phyloP scores from a whole-genome alignment of 1,284 basidiomycete genomes.

The Neotropicomus parvogracilis region DNA sequence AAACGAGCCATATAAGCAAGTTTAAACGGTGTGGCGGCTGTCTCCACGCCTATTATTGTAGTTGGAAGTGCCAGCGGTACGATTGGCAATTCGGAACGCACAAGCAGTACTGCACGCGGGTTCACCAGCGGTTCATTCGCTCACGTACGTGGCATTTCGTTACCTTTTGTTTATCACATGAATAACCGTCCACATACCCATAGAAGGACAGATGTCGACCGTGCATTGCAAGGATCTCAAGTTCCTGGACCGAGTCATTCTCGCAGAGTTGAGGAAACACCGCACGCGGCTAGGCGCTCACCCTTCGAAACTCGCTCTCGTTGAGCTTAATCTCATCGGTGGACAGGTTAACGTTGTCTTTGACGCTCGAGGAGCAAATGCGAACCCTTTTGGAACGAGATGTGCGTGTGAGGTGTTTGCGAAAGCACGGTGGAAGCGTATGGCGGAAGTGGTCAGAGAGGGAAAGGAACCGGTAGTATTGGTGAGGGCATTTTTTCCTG shows the following conservation, averaged over 20 bases:
- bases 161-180: too few species aligned
- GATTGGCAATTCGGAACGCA: conserved; percentile 29
- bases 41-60: conserved; percentile 29
- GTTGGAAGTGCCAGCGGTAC: conserved; percentile 23
- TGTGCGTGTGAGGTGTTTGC: conserved; percentile 25
- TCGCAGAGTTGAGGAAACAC: conserved; percentile 27
- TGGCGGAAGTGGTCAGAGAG: conserved; percentile 18
- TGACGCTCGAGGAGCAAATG: conserved; percentile 20
- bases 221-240: conserved; percentile 25
- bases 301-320: conserved; percentile 22
- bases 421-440: conserved; percentile 25
- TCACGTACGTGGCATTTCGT: conserved; percentile 16
- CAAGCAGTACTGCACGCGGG: conserved; percentile 23
- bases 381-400: conserved; percentile 25
- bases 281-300: conserved; percentile 10
- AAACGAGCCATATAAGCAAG: conserved; percentile 1
- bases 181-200: background rate
- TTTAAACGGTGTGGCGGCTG: conserved; percentile 1
- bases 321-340: conserved; percentile 27
- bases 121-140: conserved; percentile 20
- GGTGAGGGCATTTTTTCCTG: conserved; percentile 29
- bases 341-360: conserved; percentile 15
- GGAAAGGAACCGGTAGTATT: conserved; percentile 18
- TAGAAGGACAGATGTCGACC: conserved; percentile 25
- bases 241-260: conserved; percentile 27